Percentiles rank a stretch among this genome's conserved stretches.
Conservation (phyloP, 208 protist species). For the Trypanosoma platydactyli region DNA sequence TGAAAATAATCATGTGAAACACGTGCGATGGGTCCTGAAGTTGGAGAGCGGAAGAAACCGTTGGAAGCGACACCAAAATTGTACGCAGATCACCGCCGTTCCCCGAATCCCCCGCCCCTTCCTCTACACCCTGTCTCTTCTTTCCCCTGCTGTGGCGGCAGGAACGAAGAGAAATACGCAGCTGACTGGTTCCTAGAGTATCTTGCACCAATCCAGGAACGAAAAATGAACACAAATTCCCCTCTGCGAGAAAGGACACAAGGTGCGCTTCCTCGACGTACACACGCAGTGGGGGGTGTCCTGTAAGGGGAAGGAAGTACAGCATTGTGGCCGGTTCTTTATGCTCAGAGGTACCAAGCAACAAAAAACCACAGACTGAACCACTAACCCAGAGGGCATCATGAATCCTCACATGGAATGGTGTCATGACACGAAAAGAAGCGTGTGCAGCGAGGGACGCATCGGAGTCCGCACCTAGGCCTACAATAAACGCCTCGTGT, state of each 20-base stretch:
- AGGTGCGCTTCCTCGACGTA: constrained; percentile 14
- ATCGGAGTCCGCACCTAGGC: constrained; percentile 11
- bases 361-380: constrained; percentile 26
- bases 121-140: neutral
- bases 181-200: constrained; percentile 9
- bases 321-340: neutral
- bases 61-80: constrained; percentile 12
- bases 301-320: constrained; percentile 27
- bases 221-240: constrained; percentile 13
- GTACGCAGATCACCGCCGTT: constrained; percentile 2
- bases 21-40: constrained; percentile 6
- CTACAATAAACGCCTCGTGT: constrained; percentile 18
- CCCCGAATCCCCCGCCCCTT: too few species aligned
- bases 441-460: neutral
- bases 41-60: neutral
- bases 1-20: constrained; percentile 2
- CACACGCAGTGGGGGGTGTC: constrained; percentile 1
- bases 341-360: constrained; percentile 5
- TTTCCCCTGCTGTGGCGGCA: neutral
- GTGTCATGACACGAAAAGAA: constrained; percentile 4
- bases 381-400: constrained; percentile 23
- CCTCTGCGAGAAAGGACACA: neutral
- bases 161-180: constrained; percentile 16
- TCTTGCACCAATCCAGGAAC: neutral
- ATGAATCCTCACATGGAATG: constrained; percentile 3